Base-by-base conservation (phyloP, 148 eudicot species). In the Rhododendron williamsianum region DNA sequence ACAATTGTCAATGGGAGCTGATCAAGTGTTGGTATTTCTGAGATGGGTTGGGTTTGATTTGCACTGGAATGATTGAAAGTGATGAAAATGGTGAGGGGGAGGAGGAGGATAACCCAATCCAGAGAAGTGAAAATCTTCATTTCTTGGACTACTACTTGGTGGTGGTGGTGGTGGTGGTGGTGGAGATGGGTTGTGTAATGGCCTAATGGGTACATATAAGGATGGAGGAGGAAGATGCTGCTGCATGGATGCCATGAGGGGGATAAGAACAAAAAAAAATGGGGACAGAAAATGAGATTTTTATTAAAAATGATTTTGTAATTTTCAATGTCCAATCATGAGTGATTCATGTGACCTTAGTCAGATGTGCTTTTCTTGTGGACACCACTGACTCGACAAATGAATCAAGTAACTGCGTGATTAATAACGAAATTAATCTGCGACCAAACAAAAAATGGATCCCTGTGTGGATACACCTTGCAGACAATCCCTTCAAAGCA, bases 61-160 rank as follows among this genome's bases (percentile, higher is more conserved):
- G 87, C 86, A 36, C 38, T 84, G 36, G 86, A 86, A 56, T 63
- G 84, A 36, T 58, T 73, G 69, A 84, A 51, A 81, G 78, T 77
- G 86, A 81, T 23, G 48, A 85, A 23, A 35, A 87, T 76, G 77
- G 76, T 4, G 15, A 89, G 43, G 78, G 60, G n/a, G 43, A 89
- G n/a, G 43, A 89, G n/a, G 51, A 89, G 88, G 27, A 81, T 21
- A 72, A 46, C 54, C 85, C 84, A 84, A 77, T 6, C 21, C 0
- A 81, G 83, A 69, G 23, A 86, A 71, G 23, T 85, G 69, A 9
- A 9, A 25, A 4, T 41, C 21, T 23, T 83, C 88, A 88, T 88
- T 38, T 16, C 4, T 23, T 18, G 23, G 30, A 65, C 11, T 58
- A 52, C 4, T 12, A 36, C 16, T 38, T 10, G 12, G 35, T 45